A percentile compares a stretch with the other conserved stretches of the same genome.
phyloP scores from a whole-genome alignment of 805 yeast species.

The Candida rishiriensis region DNA sequence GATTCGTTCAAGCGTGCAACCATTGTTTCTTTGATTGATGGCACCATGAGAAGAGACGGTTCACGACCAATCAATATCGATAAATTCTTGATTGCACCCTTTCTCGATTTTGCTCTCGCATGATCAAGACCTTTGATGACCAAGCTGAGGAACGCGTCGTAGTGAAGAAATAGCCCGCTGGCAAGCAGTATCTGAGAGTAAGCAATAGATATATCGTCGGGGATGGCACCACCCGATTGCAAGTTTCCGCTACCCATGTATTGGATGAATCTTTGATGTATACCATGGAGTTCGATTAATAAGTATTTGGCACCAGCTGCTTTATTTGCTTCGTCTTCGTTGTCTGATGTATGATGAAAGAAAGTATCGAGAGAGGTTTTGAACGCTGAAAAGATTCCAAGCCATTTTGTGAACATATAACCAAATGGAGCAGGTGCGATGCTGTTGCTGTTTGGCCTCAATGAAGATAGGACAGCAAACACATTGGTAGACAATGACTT shows the following conservation, averaged over 20 bases:
- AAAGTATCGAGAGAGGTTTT: neutral
- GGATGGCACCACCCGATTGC: neutral
- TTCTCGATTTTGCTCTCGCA: conserved; percentile 47
- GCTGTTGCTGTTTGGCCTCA: conserved; percentile 3
- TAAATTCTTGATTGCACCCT: conserved; percentile 63
- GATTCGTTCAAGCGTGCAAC: conserved; percentile 48
- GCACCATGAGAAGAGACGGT: conserved; percentile 43
- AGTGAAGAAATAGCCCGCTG: conserved; percentile 33
- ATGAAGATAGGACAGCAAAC: conserved; percentile 1
- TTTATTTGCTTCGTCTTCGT: neutral
- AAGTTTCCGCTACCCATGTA: neutral
- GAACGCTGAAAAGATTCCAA: neutral
- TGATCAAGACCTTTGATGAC: conserved; percentile 46
- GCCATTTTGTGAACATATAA: neutral
- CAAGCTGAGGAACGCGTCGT: conserved; percentile 49
- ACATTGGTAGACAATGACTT: conserved; percentile 2
- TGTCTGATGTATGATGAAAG: no score
- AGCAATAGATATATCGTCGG: neutral
- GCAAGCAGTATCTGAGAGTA: conserved; percentile 27
- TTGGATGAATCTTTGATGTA: neutral
- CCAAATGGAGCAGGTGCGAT: neutral
- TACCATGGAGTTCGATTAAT: no score
- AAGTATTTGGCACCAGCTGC: no score
- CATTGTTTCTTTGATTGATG: conserved; percentile 49
- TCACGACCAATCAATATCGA: conserved; percentile 52